Conservation (phyloP, 495 filamentous ascomycete species). For the Aspergillus funiculosus region DNA sequence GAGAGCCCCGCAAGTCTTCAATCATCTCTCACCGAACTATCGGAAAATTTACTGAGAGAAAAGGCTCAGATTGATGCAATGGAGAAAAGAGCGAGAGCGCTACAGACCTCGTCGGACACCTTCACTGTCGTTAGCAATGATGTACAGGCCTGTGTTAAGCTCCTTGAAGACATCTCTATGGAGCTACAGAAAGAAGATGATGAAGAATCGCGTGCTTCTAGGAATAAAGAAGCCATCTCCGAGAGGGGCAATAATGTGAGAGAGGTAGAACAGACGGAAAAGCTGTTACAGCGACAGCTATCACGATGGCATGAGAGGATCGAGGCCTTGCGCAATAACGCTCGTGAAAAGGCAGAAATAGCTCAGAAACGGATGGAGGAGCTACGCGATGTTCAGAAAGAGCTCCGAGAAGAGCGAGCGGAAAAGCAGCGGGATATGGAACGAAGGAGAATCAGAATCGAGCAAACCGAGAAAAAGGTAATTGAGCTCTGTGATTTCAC, state of each 20-base stretch:
- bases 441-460: conserved; percentile 79
- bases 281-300: conserved; percentile 74
- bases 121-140: conserved; percentile 79
- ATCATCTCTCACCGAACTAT: conserved; percentile 72
- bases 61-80: conserved; percentile 79
- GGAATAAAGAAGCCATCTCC: conserved; percentile 78
- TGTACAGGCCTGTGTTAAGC: conserved; percentile 75
- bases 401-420: conserved; percentile 73
- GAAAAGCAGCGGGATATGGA: conserved; percentile 90
- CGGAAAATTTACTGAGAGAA: conserved; percentile 65
- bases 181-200: conserved; percentile 90
- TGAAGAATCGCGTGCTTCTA: conserved; percentile 67
- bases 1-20: conserved; percentile 81
- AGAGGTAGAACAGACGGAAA: conserved; percentile 85
- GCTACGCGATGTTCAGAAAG: conserved; percentile 70
- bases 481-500: not conserved
- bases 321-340: conserved; percentile 67
- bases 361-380: conserved; percentile 89
- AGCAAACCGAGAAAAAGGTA: conserved; percentile 99
- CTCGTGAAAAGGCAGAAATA: conserved; percentile 68
- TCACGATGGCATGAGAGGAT: conserved; percentile 79
- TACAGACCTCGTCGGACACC: conserved; percentile 89
- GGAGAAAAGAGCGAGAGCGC: conserved; percentile 74
- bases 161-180: conserved; percentile 77
- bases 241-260: conserved; percentile 82